Evolutionary conservation across 1,284 basidiomycete genomes (phyloP).

Genomic region (Cutaneotrichosporon curvatum): DNA sequence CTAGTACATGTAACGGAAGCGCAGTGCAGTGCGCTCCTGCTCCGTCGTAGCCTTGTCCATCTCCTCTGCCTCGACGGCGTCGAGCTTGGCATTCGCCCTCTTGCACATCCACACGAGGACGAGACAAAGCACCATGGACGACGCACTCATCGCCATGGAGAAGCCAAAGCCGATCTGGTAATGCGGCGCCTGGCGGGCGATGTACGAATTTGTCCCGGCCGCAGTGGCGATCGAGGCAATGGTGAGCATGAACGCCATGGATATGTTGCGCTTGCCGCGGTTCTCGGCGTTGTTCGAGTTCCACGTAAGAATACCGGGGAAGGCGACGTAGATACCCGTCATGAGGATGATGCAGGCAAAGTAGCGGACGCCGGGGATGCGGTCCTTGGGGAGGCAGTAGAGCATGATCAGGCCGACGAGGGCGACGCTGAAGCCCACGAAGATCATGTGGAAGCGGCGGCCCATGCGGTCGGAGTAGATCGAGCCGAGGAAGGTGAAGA

Average conservation of each 20-base stretch:
- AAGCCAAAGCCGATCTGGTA: constrained; percentile 17
- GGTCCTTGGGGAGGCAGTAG: constrained; percentile 19
- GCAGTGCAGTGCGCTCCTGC: too few species aligned
- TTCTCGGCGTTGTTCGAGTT: constrained; percentile 18
- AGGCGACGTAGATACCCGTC: constrained; percentile 10
- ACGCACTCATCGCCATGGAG: constrained; percentile 13
- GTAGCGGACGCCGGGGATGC: constrained; percentile 17
- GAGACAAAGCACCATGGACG: constrained; percentile 5
- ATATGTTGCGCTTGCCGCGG: constrained; percentile 19
- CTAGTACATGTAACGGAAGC: too few species aligned
- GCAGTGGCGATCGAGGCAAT: constrained; percentile 15
- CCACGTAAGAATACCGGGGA: constrained; percentile 16
- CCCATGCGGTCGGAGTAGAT: constrained; percentile 16
- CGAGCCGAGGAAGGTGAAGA: constrained; percentile 10
- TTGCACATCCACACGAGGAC: too few species aligned
- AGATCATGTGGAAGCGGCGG: constrained; percentile 15
- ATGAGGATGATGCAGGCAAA: constrained; percentile 15
- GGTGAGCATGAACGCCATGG: constrained; percentile 17
- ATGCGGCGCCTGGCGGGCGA: constrained; percentile 9
- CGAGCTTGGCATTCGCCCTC: too few species aligned
- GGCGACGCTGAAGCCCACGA: constrained; percentile 20
- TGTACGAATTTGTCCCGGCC: constrained; percentile 21
- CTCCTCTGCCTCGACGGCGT: too few species aligned
- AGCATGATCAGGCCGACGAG: constrained; percentile 21
- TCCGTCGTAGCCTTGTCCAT: too few species aligned